phyloP scores from a whole-genome alignment of 371 early-diverging fungal species.

The Encephalitozoon intestinalis region DNA sequence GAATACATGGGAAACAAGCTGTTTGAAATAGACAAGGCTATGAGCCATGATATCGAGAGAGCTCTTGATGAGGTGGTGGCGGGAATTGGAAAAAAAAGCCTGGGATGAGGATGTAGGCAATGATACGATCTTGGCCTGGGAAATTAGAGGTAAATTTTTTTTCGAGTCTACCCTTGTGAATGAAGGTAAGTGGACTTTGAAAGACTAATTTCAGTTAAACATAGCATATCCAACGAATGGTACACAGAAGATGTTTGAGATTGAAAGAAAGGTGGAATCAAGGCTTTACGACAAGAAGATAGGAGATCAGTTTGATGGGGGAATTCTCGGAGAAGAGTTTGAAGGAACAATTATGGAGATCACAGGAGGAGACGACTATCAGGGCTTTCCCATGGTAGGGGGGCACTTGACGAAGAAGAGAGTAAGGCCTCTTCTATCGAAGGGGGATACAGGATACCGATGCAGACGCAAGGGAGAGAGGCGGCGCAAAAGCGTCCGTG shows the following conservation, averaged over 20 bases:
- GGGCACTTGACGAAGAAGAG: conserved; percentile 82
- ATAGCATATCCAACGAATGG: conserved; percentile 96
- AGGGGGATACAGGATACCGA: conserved; percentile 97
- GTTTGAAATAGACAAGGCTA: neutral
- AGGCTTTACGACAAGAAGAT: conserved; percentile 94
- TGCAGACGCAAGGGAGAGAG: conserved; percentile 90
- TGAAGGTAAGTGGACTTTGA: neutral
- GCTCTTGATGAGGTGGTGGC: neutral
- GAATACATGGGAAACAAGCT: neutral
- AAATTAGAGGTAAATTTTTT: conserved; percentile 2
- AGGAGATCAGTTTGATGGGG: conserved; percentile 84
- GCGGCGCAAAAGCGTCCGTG: conserved; percentile 94
- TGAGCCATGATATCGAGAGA: neutral
- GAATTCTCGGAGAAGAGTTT: conserved; percentile 89
- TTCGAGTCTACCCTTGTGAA: neutral
- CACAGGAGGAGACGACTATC: conserved; percentile 97
- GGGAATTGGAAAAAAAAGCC: neutral
- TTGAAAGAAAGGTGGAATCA: conserved; percentile 86
- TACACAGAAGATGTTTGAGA: conserved; percentile 88
- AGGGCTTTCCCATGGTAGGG: conserved; percentile 77
- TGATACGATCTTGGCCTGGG: neutral
- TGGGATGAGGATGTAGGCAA: neutral
- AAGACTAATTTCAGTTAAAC: conserved; percentile 68
- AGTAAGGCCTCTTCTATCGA: conserved; percentile 78
- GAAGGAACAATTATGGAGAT: conserved; percentile 94